Evolutionary conservation across 805 yeast genomes (phyloP).

Genomic region (Hanseniaspora singularis): DNA sequence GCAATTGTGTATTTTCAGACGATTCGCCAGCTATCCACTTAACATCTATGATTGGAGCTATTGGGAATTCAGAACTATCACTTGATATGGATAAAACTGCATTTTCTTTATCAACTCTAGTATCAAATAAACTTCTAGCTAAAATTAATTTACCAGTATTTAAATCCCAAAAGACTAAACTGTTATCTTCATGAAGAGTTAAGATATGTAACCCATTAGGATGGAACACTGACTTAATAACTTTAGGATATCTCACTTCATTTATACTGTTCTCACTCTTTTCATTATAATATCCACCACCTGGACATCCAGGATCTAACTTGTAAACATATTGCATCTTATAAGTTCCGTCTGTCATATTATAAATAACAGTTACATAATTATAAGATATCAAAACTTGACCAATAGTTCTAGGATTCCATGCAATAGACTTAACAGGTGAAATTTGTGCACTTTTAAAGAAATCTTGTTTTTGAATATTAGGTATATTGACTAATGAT

Average conservation of each 20-base stretch:
- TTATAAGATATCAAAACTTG: slow-evolving; percentile 61
- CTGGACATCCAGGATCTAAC: slow-evolving; percentile 57
- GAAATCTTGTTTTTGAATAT: slow-evolving; percentile 49
- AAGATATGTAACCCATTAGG: slow-evolving; percentile 84
- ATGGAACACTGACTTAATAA: slow-evolving; percentile 59
- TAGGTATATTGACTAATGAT: slow-evolving; percentile 56
- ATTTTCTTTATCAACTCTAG: slow-evolving; percentile 40
- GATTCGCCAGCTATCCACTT: slow-evolving; percentile 72
- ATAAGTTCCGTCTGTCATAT: slow-evolving; percentile 49
- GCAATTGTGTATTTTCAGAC: slow-evolving; percentile 65
- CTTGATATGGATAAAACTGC: slow-evolving; percentile 20
- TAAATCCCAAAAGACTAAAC: slow-evolving; percentile 88
- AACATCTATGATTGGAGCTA: slow-evolving; percentile 38
- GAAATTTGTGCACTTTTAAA: slow-evolving; percentile 48
- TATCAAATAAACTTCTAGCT: slow-evolving; percentile 61
- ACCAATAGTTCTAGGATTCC: slow-evolving; percentile 88
- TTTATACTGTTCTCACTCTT: neutral
- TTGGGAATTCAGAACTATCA: neutral
- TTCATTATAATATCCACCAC: slow-evolving; percentile 33
- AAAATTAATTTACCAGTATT: slow-evolving; percentile 58
- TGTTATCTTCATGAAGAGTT: slow-evolving; percentile 70
- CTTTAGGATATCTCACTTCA: slow-evolving; percentile 36
- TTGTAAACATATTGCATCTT: slow-evolving; percentile 48
- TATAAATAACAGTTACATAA: slow-evolving; percentile 56
- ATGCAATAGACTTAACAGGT: slow-evolving; percentile 52